Evolutionary conservation across 148 eudicot species (phyloP).

Genomic region (Fallopia convolvulus): DNA sequence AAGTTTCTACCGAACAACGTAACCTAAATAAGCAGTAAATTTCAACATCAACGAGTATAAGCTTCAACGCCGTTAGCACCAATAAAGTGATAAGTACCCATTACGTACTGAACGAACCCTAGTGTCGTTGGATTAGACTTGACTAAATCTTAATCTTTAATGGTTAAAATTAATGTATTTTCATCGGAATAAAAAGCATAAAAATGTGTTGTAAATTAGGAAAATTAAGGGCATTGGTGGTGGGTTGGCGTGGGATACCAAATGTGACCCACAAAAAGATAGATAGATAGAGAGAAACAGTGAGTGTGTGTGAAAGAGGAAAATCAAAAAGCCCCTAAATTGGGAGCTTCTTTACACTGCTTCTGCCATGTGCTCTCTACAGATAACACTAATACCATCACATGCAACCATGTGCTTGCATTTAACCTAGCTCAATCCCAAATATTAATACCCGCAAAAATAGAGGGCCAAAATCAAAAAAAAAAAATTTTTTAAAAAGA

Average conservation of each 20-base stretch:
- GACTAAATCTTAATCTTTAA: too few relatives aligned
- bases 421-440: constrained; percentile 13
- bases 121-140: too few relatives aligned
- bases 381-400: constrained; percentile 21
- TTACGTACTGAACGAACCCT: too few relatives aligned
- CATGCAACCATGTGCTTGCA: constrained; percentile 40
- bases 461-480: neutral
- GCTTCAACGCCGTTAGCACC: too few relatives aligned
- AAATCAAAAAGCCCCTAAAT: constrained; percentile 10
- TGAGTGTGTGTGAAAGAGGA: constrained; percentile 7
- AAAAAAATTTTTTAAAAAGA: neutral
- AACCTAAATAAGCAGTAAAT: too few relatives aligned
- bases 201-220: neutral
- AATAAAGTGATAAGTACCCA: too few relatives aligned
- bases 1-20: too few relatives aligned
- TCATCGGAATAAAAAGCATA: too few relatives aligned
- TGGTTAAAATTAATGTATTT: too few relatives aligned
- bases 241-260: constrained; percentile 3
- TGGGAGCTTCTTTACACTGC: constrained; percentile 10
- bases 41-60: too few relatives aligned
- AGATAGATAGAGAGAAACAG: neutral
- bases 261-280: neutral
- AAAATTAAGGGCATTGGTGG: neutral
- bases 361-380: constrained; percentile 10
- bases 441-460: neutral